Percentiles rank a stretch among this genome's conserved stretches.
phyloP scores from a whole-genome alignment of 768 basidiomycete genomes.

The Lactarius sanguifluus region DNA sequence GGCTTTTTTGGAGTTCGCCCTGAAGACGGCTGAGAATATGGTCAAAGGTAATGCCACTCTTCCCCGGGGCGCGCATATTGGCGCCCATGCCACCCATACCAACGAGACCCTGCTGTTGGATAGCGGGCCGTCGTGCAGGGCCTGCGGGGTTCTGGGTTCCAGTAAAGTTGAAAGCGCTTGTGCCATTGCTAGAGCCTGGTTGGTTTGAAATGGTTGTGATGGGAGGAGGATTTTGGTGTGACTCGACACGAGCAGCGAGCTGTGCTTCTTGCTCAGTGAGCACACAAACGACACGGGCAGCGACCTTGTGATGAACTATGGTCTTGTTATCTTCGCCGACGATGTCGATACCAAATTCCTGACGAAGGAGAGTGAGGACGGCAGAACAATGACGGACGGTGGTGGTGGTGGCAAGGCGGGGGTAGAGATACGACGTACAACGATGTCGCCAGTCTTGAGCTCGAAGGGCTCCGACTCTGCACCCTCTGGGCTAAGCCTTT shows the following conservation, averaged over 20 bases:
- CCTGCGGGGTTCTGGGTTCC: constrained; percentile 40
- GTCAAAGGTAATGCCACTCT: constrained; percentile 88
- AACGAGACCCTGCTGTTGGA: constrained; percentile 59
- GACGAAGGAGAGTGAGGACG: constrained; percentile 11
- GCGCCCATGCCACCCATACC: constrained; percentile 79
- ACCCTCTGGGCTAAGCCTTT: constrained; percentile 85
- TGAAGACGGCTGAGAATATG: constrained; percentile 87
- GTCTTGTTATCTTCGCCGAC: constrained; percentile 98
- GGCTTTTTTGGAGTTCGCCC: constrained; percentile 91
- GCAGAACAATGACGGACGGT: constrained; percentile 1
- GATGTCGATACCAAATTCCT: constrained; percentile 99
- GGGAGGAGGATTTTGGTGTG: constrained; percentile 49
- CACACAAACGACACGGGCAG: constrained; percentile 89
- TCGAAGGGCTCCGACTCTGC: constrained; percentile 91
- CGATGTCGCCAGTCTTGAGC: constrained; percentile 92
- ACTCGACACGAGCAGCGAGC: constrained; percentile 68
- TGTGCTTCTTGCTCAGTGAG: constrained; percentile 84
- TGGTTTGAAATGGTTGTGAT: constrained; percentile 39
- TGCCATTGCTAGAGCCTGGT: constrained; percentile 41
- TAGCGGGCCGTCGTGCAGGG: constrained; percentile 49
- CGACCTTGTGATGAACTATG: constrained; percentile 97
- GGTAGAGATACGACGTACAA: constrained; percentile 56
- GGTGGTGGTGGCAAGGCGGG: constrained; percentile 7
- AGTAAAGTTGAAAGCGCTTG: constrained; percentile 44
- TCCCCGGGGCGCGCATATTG: constrained; percentile 68